These are phyloP conservation scores for Peronospora farinosa DNA, from an alignment of 352 stramenopile genomes.

Conservation along the genomic window DNA sequence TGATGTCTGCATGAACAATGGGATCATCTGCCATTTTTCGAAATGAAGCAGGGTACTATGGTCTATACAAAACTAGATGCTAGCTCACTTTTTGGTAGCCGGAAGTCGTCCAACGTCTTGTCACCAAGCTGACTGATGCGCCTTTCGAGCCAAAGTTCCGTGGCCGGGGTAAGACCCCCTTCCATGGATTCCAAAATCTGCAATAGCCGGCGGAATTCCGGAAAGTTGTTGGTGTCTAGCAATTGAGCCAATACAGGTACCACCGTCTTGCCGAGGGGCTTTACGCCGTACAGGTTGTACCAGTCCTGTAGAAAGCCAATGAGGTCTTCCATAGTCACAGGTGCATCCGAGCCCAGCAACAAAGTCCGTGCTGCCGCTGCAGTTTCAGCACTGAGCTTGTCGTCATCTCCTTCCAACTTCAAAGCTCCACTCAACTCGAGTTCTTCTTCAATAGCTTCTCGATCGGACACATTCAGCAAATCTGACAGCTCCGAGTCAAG, in stretches of 20 bases:
- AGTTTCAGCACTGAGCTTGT: conserved; percentile 24
- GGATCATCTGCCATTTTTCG: conserved; percentile 5
- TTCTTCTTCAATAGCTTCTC: conserved; percentile 44
- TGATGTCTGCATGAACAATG: conserved; percentile 9
- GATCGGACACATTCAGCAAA: conserved; percentile 35
- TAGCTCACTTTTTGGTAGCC: conserved; percentile 21
- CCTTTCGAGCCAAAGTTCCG: conserved; percentile 68
- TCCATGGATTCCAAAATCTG: conserved; percentile 78
- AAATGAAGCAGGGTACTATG: conserved; percentile 4
- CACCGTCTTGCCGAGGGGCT: conserved; percentile 64
- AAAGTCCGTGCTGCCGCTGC: conserved; percentile 12
- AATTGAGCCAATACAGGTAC: conserved; percentile 62
- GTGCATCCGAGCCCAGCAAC: conserved; percentile 35
- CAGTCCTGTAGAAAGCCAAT: conserved; percentile 77
- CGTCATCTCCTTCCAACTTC: conserved; percentile 39
- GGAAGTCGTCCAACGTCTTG: conserved; percentile 60
- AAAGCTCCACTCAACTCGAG: conserved; percentile 31
- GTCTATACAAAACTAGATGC: conserved; percentile 24
- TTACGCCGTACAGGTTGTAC: conserved; percentile 76
- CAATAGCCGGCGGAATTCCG: conserved; percentile 62
- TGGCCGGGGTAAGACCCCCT: conserved; percentile 51
- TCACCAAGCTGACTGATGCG: conserved; percentile 40
- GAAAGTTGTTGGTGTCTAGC: conserved; percentile 40
- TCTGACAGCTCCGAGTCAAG: conserved; percentile 30
- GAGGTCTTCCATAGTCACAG: conserved; percentile 51